Percentiles rank a stretch among this genome's conserved stretches.
Evolutionary conservation across 2,329 filamentous ascomycete species (phyloP).

Genomic region (Aureobasidium sp.): DNA sequence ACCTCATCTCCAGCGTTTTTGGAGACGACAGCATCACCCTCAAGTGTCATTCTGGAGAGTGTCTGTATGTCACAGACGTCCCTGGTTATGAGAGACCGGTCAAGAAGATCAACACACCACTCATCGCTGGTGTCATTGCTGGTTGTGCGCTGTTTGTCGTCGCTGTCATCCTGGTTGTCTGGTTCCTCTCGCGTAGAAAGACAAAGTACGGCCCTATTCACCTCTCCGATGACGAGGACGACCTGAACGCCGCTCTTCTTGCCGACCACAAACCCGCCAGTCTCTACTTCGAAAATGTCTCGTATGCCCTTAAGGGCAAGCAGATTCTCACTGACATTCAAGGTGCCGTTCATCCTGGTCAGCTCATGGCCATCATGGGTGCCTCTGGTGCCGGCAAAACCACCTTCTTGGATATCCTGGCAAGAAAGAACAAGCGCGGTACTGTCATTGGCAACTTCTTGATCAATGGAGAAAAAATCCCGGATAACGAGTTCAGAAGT

Average conservation of each 20-base stretch:
- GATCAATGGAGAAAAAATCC: slow-evolving; percentile 86
- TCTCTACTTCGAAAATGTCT: slow-evolving; percentile 79
- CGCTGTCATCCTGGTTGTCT: slow-evolving; percentile 71
- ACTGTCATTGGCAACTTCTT: slow-evolving; percentile 70
- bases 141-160: slow-evolving; percentile 79
- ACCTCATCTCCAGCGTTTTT: slow-evolving; percentile 79
- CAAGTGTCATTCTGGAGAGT: slow-evolving; percentile 78
- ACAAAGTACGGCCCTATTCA: slow-evolving; percentile 59
- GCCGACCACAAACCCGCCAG: slow-evolving; percentile 85
- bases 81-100: slow-evolving; percentile 83
- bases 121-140: slow-evolving; percentile 91
- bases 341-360: slow-evolving; percentile 86
- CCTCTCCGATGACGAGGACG: slow-evolving; percentile 73
- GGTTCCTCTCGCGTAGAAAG: slow-evolving; percentile 74
- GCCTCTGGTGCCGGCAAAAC: slow-evolving; percentile 97
- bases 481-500: slow-evolving; percentile 75
- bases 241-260: slow-evolving; percentile 79
- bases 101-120: slow-evolving; percentile 91
- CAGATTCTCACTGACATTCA: slow-evolving; percentile 72
- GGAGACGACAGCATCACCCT: slow-evolving; percentile 85
- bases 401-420: slow-evolving; percentile 90
- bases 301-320: slow-evolving; percentile 80
- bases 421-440: slow-evolving; percentile 93
- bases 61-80: slow-evolving; percentile 83
- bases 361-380: slow-evolving; percentile 95